These are phyloP conservation scores for Podospora sp. DNA, from an alignment of 495 filamentous ascomycete species.

Conservation along the genomic window DNA sequence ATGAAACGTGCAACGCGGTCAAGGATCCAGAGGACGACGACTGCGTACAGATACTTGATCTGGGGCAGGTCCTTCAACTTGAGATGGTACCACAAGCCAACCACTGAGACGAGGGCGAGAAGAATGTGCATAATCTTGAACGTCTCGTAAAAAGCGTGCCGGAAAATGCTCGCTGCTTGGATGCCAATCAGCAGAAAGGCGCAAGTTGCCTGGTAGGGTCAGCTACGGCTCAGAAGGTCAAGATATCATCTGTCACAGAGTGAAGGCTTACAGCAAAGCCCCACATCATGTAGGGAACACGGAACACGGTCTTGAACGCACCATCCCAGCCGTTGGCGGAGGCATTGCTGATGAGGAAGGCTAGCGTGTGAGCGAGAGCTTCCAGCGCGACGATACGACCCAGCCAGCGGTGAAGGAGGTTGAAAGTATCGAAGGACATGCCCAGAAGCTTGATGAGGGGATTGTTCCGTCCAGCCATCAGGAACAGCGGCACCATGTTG, in stretches of 20 bases:
- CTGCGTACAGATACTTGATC: conserved; percentile 60
- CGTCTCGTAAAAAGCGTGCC: conserved; percentile 88
- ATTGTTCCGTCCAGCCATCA: conserved; percentile 60
- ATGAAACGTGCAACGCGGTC: conserved; percentile 63
- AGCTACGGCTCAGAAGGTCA: conserved; percentile 24
- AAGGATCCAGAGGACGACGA: conserved; percentile 65
- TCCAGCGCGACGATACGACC: conserved; percentile 73
- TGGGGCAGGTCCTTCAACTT: conserved; percentile 62
- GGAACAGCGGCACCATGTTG: conserved; percentile 71
- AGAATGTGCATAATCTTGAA: conserved; percentile 81
- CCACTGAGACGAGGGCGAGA: conserved; percentile 62
- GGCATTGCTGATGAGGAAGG: conserved; percentile 41
- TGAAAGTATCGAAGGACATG: conserved; percentile 77
- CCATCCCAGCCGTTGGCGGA: conserved; percentile 48
- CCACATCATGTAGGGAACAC: conserved; percentile 45
- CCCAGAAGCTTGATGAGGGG: conserved; percentile 63
- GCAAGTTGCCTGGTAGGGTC: conserved; percentile 48
- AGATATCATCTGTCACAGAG: not conserved
- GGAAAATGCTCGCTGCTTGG: conserved; percentile 73
- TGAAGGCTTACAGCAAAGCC: conserved; percentile 58
- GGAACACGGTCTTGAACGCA: conserved; percentile 42
- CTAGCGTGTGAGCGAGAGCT: conserved; percentile 62
- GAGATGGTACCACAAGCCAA: conserved; percentile 72
- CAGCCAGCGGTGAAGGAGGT: conserved; percentile 78
- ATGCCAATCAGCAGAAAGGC: conserved; percentile 65